Evolutionary conservation across 495 filamentous ascomycete species (phyloP).

Genomic region (Pyrenula massariospora): DNA sequence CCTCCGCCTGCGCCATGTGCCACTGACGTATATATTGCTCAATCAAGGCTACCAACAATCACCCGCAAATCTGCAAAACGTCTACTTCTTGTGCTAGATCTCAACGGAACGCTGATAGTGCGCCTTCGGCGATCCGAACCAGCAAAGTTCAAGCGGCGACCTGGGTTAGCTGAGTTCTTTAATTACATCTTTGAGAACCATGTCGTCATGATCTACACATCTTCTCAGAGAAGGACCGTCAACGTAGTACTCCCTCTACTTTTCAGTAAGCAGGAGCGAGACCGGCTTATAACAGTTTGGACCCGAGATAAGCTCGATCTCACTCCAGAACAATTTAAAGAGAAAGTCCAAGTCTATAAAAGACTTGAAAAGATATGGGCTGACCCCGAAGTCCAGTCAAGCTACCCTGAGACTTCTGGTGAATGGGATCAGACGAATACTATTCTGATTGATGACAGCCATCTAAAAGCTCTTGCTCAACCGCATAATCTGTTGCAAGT

Average conservation of each 20-base stretch:
- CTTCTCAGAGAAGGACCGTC: slow-evolving; percentile 63
- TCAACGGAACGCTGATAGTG: slow-evolving; percentile 81
- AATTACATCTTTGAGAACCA: slow-evolving; percentile 52
- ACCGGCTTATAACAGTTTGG: slow-evolving; percentile 58
- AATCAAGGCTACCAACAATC: slow-evolving; percentile 21
- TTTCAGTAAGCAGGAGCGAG: slow-evolving; percentile 27
- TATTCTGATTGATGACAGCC: slow-evolving; percentile 75
- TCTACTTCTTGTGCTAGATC: slow-evolving; percentile 74
- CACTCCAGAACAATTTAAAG: slow-evolving; percentile 43
- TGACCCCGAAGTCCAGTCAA: slow-evolving; percentile 32
- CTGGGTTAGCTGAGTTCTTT: slow-evolving; percentile 54
- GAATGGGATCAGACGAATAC: slow-evolving; percentile 79
- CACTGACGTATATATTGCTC: slow-evolving; percentile 29
- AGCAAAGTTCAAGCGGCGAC: slow-evolving; percentile 45
- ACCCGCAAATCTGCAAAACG: slow-evolving; percentile 20
- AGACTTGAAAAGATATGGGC: slow-evolving; percentile 61
- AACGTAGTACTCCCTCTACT: slow-evolving; percentile 38
- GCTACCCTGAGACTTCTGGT: slow-evolving; percentile 28
- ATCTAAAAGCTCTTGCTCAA: slow-evolving; percentile 66
- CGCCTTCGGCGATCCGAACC: slow-evolving; percentile 43
- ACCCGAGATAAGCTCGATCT: slow-evolving; percentile 69
- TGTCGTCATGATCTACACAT: slow-evolving; percentile 83
- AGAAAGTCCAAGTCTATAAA: slow-evolving; percentile 83
- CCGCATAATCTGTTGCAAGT: slow-evolving; percentile 75
- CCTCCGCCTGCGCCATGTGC: slow-evolving; percentile 22